phyloP scores from a whole-genome alignment of 129 eudicot species.

The Flaveria bidentis region DNA sequence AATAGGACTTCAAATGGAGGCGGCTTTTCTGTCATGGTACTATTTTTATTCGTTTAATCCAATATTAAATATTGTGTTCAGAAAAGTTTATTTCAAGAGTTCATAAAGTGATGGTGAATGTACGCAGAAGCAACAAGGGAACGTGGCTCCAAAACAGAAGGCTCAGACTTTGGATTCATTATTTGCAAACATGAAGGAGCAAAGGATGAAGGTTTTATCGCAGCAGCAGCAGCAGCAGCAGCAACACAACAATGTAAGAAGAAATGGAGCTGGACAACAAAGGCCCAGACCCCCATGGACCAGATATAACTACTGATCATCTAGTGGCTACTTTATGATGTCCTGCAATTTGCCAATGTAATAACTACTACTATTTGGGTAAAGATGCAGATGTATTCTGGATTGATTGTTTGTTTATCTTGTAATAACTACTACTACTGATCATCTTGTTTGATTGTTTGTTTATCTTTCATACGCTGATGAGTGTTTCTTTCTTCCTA shows the following conservation, averaged over 20 bases:
- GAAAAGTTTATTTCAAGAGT: neutral
- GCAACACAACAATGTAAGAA: constrained; percentile 24
- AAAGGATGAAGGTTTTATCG: constrained; percentile 56
- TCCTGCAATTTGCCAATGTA: neutral
- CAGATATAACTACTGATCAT: constrained; percentile 38
- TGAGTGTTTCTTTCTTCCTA: neutral
- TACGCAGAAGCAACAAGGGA: constrained; percentile 26
- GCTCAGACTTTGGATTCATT: constrained; percentile 69
- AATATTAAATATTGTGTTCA: neutral
- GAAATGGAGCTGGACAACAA: constrained; percentile 58
- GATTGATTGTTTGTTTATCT: neutral
- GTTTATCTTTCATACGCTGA: neutral
- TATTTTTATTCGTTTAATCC: neutral
- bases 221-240: constrained; percentile 41
- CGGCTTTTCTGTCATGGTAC: constrained; percentile 60
- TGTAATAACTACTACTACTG: too few species aligned
- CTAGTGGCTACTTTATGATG: neutral
- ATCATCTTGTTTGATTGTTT: neutral
- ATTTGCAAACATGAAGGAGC: constrained; percentile 76
- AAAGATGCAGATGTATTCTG: neutral
- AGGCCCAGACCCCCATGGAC: constrained; percentile 55
- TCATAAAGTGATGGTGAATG: neutral
- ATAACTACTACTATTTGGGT: neutral
- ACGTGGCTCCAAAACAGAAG: constrained; percentile 44
- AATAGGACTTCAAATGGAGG: constrained; percentile 48